Percentiles rank a stretch among this genome's conserved stretches.
Evolutionary conservation across 1,139 yeast species (phyloP).

Genomic region (Pichia sp.): DNA sequence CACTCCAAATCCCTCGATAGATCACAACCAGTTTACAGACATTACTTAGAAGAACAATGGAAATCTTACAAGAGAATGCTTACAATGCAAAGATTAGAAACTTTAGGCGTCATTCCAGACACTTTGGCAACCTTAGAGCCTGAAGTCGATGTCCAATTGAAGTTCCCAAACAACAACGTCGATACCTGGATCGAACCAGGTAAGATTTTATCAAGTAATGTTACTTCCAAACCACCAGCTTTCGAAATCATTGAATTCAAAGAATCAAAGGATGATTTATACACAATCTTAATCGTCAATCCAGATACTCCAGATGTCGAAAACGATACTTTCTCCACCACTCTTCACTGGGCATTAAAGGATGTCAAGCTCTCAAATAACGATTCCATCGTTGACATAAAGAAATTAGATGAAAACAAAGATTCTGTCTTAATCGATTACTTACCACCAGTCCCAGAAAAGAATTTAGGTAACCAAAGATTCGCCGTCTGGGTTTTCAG

Average conservation of each 20-base stretch:
- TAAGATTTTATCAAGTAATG: slow-evolving; percentile 64
- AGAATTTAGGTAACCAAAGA: slow-evolving; percentile 80
- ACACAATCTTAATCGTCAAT: slow-evolving; percentile 79
- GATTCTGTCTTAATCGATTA: slow-evolving; percentile 56
- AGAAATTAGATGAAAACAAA: slow-evolving; percentile 41
- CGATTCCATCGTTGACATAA: slow-evolving; percentile 57
- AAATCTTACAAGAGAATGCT: slow-evolving; percentile 62
- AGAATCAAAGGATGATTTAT: slow-evolving; percentile 47
- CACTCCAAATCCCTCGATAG: slow-evolving; percentile 55
- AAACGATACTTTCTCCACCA: slow-evolving; percentile 67
- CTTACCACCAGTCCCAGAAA: slow-evolving; percentile 86
- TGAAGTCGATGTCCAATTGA: slow-evolving; percentile 67
- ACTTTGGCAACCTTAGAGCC: slow-evolving; percentile 92
- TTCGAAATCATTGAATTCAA: slow-evolving; percentile 76
- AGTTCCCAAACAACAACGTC: slow-evolving; percentile 67
- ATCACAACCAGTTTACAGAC: slow-evolving; percentile 75
- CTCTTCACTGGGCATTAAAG: slow-evolving; percentile 75
- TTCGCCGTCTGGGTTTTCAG: slow-evolving; percentile 89
- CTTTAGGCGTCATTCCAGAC: slow-evolving; percentile 85
- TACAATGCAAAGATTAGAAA: slow-evolving; percentile 87
- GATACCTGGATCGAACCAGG: slow-evolving; percentile 82
- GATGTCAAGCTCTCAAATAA: slow-evolving; percentile 63
- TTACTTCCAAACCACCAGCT: slow-evolving; percentile 72
- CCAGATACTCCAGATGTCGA: slow-evolving; percentile 87
- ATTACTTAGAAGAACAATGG: slow-evolving; percentile 71